Percentiles rank a stretch among this genome's conserved stretches.
Evolutionary conservation across 331 rosid genomes (phyloP).

Genomic region (Spiraea crenata): DNA sequence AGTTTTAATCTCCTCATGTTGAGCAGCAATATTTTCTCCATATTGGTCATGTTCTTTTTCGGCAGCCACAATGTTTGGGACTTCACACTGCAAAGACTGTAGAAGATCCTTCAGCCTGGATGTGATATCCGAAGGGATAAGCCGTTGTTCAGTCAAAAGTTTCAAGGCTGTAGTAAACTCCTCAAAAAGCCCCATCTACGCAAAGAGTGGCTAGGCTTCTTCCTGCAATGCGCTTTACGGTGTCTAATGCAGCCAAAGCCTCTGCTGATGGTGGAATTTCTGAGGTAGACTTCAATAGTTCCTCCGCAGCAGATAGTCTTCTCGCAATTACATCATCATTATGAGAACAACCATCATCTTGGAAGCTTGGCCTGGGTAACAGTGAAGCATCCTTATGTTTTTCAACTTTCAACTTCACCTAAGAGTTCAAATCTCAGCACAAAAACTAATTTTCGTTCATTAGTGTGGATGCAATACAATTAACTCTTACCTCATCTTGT

Average conservation of each 20-base stretch:
- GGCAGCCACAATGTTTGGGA: neutral
- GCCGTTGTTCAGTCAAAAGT: neutral
- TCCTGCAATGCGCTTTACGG: neutral
- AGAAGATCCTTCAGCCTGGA: no score
- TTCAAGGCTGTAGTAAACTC: neutral
- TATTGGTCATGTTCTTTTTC: neutral
- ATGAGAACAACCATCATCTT: no score
- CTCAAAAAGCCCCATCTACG: neutral
- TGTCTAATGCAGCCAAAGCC: neutral
- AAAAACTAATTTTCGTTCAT: no score
- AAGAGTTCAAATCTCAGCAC: no score
- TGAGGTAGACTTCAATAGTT: neutral
- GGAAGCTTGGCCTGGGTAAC: no score
- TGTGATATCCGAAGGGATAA: no score
- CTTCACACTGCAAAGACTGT: no score
- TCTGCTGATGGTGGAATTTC: neutral
- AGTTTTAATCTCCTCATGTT: neutral
- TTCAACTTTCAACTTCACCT: neutral
- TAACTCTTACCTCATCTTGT: no score
- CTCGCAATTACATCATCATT: neutral
- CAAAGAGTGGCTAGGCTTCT: neutral
- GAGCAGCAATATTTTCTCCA: neutral
- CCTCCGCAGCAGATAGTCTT: neutral
- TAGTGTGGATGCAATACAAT: no score
- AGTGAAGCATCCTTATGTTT: neutral